These are phyloP conservation scores for Candida nonsorbophila DNA, from an alignment of 805 yeast genomes.

Conservation along the genomic window DNA sequence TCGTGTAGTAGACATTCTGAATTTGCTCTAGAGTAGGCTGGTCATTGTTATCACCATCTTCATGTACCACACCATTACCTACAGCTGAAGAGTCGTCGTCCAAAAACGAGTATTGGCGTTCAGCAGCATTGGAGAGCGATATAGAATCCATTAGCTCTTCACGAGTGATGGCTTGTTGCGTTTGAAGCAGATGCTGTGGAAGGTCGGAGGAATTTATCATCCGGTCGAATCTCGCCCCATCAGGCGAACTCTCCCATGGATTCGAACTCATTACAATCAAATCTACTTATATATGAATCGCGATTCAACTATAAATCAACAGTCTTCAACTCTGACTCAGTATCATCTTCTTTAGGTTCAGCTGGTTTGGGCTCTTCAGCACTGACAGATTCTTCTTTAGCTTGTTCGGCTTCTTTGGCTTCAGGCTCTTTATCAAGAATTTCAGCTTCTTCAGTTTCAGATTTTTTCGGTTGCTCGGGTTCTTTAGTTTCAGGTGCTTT, in stretches of 20 bases:
- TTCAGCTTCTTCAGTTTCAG: slow-evolving; percentile 2
- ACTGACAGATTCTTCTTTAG: slow-evolving; percentile 1
- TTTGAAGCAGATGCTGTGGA: slow-evolving; percentile 19
- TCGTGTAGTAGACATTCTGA: slow-evolving; percentile 32
- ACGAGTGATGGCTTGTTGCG: slow-evolving; percentile 22
- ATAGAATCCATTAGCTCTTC: slow-evolving; percentile 26
- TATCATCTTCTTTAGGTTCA: slow-evolving; percentile 1
- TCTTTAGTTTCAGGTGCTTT: slow-evolving; percentile 3
- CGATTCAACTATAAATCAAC: slow-evolving; percentile 5
- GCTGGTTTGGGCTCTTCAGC: slow-evolving; percentile 1
- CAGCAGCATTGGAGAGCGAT: slow-evolving; percentile 12
- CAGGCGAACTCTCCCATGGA: not conserved
- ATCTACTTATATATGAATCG: not conserved
- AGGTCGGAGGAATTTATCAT: slow-evolving; percentile 3
- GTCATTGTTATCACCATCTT: slow-evolving; percentile 8
- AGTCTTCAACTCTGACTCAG: slow-evolving; percentile 3
- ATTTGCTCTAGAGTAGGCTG: slow-evolving; percentile 37
- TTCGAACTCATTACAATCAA: not conserved
- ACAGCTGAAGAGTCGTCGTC: slow-evolving; percentile 7
- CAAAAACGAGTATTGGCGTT: slow-evolving; percentile 9
- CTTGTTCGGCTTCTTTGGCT: slow-evolving; percentile 2
- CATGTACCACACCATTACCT: slow-evolving; percentile 1
- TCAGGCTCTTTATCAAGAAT: not conserved
- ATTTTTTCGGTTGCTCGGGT: slow-evolving; percentile 2
- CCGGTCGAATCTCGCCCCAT: no score